Evolutionary conservation across 2,329 filamentous ascomycete species (phyloP), one percentile per base, ranked within the genome.

Genomic region (Leptographium flavum): DNA sequence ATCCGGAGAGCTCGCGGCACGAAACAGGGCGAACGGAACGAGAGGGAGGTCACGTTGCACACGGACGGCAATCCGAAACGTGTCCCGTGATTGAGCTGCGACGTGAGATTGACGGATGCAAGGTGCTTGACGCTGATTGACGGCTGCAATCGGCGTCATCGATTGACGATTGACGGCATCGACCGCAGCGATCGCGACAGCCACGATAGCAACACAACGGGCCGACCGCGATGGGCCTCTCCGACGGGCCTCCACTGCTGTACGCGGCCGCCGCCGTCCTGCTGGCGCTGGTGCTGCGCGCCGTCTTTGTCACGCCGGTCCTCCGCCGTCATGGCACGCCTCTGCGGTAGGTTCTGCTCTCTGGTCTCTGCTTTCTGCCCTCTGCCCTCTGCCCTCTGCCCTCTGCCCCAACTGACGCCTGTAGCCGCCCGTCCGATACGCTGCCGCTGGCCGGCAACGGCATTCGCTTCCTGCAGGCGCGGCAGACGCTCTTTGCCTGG

Each of bases 401-500:
- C 15, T n/a, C 19, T 28, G 30, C 23, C 15, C 33, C 11, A 15
- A 5, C 17, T 31, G 28, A 10, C 27, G n/a, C 10, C 14, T 8
- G 37, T 45, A 71, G 69, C 45, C 67, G 63, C 42, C 66, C 71
- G 0, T 69, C 69, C 3, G 62, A 70, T 45, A 71, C 71, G 3
- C 56, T 73, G 2, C 77, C 76, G 0, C 47, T 81, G 2, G 62
- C 70, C 5, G 77, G 76, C 23, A 80, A 81, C 52, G 77, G 76
- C 6, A 65, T 81, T 39, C 57, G 72, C 8, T 81, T 81, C 53
- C 62, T 81, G 1, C 74, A 71, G 53, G 65, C 72, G 2, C 69
- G 77, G 4, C 71, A 79, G 53, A 70, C 68, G 44, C 66, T 81
- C 5, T 76, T 81, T 50, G 60, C 67, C 8, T 81, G 76, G 77